Conservation (phyloP, 495 filamentous ascomycete species). For the Neurospora tetraspora region DNA sequence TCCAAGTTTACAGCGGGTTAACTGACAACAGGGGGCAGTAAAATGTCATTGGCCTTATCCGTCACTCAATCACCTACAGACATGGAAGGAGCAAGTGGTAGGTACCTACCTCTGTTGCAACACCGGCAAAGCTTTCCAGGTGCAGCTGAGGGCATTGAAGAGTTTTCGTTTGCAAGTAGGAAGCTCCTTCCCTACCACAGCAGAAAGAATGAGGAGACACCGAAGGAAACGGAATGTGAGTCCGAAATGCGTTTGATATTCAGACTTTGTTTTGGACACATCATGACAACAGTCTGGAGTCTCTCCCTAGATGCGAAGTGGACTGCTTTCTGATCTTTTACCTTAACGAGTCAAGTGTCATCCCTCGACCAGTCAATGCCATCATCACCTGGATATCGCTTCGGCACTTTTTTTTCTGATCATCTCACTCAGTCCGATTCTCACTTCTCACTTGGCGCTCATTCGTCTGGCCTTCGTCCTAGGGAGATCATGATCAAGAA, state of each 20-base stretch:
- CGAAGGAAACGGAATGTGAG: background rate
- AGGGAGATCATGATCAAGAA: constrained; percentile 1
- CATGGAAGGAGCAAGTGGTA: no score
- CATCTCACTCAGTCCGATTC: background rate
- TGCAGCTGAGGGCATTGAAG: background rate
- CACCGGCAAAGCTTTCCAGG: background rate
- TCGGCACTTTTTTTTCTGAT: no score
- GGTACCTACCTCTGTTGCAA: background rate
- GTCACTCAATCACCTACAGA: no score
- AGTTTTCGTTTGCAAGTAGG: background rate
- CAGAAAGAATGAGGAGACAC: background rate
- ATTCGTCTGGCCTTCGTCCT: background rate
- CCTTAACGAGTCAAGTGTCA: background rate
- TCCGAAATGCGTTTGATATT: background rate
- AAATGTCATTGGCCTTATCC: no score
- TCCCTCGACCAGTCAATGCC: background rate
- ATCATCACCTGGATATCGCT: constrained; percentile 4
- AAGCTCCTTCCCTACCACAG: background rate
- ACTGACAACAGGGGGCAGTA: background rate
- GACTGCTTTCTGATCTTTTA: background rate
- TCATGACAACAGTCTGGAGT: background rate
- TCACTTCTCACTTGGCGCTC: background rate
- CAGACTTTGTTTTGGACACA: background rate
- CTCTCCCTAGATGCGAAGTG: background rate
- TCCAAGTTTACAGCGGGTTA: background rate